Evolutionary conservation across 768 basidiomycete species (phyloP), one percentile per base, ranked within the genome.

Genomic region (Hysterangium stoloniferum): DNA sequence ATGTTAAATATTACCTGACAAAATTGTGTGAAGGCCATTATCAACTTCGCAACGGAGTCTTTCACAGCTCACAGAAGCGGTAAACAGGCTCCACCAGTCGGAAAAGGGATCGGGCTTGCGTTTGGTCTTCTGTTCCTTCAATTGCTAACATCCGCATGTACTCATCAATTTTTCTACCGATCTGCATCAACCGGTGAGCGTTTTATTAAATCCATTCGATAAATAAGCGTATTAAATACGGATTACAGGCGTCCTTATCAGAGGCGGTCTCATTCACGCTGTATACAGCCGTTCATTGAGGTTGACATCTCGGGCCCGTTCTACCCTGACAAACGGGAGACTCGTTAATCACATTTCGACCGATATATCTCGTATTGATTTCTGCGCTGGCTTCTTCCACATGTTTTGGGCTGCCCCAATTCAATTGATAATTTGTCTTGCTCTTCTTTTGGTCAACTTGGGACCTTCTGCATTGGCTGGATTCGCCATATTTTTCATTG

Each of bases 281-380:
- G 84, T 96, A 32, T 96, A 92, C 65, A 74, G 78, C 24, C 81
- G 84, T 36, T 82, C 85, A 1, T 72, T 96, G 20, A 75, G 71
- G 24, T 74, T 97, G 28, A 85, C 86, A 2, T 77, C 86, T 15
- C 82, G 88, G 35, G 80, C 90, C 5, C 78, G 94, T 6, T 80
- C 82, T 1, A 81, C 78, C 7, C 74, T 94, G 36, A 80, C 87
- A 1, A 96, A 90, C 59, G 94, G 92, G 19, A 86, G 86, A 61
- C 76, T 96, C 9, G 84, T 96, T 55, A 94, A 92, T 57, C 91
- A 95, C 67, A 94, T 98, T 54, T 91, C 88, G 4, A 90, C 87
- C 1, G 91, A 93, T 61, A 81, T 94, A 19, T 91, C 86, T 25
- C 78, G 93, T 19, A 87, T 97, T 61, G 92, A 97, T 62, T 96